phyloP scores from a whole-genome alignment of 208 protist species.

The Leishmania martiniquensis region DNA sequence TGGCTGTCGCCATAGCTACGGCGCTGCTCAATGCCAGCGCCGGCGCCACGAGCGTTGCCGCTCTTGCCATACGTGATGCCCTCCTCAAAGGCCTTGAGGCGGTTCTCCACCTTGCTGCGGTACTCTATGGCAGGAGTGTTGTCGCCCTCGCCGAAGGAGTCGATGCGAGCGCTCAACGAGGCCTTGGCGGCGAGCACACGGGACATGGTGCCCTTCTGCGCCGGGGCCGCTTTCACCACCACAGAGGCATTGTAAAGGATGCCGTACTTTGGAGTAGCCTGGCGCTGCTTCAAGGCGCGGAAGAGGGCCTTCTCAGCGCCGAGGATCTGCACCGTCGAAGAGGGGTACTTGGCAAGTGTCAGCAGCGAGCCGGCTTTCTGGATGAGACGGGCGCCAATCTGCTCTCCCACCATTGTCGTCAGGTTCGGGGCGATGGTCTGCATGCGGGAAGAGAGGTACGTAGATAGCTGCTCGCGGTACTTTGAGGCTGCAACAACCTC shows the following conservation, averaged over 20 bases:
- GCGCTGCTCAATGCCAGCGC: constrained; percentile 71
- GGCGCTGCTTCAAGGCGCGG: constrained; percentile 97
- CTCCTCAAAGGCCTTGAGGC: constrained; percentile 91
- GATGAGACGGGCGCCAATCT: constrained; percentile 98
- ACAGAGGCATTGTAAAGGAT: constrained; percentile 99
- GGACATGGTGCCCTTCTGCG: constrained; percentile 97
- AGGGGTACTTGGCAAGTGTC: constrained; percentile 98
- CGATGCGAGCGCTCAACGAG: constrained; percentile 97
- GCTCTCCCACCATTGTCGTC: constrained; percentile 97
- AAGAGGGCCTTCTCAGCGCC: constrained; percentile 99
- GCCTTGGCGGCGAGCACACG: constrained; percentile 98
- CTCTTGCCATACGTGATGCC: constrained; percentile 87
- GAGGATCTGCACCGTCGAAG: constrained; percentile 99
- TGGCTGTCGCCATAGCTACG: constrained; percentile 37
- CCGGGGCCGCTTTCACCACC: constrained; percentile 93
- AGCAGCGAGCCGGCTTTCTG: constrained; percentile 98
- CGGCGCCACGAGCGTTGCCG: constrained; percentile 84
- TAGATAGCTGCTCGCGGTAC: constrained; percentile 95
- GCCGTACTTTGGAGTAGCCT: constrained; percentile 99
- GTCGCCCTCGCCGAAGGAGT: constrained; percentile 97
- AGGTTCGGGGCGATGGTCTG: constrained; percentile 99
- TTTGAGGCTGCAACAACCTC: constrained; percentile 93
- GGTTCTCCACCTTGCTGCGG: constrained; percentile 90
- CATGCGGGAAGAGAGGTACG: constrained; percentile 99
- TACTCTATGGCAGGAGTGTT: constrained; percentile 88